phyloP scores from a whole-genome alignment of 83 land plant genomes.

The Thuja plicata region DNA sequence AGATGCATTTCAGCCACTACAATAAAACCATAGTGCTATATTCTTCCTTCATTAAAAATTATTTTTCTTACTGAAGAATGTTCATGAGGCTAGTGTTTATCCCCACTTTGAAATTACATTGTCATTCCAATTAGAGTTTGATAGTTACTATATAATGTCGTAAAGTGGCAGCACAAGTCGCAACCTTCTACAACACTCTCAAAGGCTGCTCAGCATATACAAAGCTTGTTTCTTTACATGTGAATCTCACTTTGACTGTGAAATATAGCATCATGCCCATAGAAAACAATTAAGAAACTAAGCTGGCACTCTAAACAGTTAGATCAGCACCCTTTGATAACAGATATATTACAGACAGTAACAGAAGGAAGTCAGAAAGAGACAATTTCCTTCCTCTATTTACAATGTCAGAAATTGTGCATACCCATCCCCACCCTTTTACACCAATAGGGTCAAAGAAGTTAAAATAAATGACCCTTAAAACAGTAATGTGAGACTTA shows the following conservation, averaged over 20 bases:
- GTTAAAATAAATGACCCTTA: neutral
- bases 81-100: neutral
- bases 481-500: conserved; percentile 10
- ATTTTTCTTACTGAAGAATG: neutral
- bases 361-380: conserved; percentile 21
- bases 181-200: neutral
- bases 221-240: neutral
- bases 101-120: neutral
- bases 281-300: neutral
- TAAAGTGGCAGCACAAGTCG: neutral
- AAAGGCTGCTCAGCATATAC: neutral
- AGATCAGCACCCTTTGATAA: neutral
- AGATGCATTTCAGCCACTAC: neutral
- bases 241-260: neutral
- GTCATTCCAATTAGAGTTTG: neutral
- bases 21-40: neutral
- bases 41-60: neutral
- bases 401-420: neutral
- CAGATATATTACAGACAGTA: conserved; percentile 9
- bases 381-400: conserved; percentile 16
- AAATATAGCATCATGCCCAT: neutral
- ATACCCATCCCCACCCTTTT: neutral
- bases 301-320: neutral
- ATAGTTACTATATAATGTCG: neutral
- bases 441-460: conserved; percentile 8